Conservation (phyloP, 2,329 filamentous ascomycete species). For the Pleomassaria siparia region DNA sequence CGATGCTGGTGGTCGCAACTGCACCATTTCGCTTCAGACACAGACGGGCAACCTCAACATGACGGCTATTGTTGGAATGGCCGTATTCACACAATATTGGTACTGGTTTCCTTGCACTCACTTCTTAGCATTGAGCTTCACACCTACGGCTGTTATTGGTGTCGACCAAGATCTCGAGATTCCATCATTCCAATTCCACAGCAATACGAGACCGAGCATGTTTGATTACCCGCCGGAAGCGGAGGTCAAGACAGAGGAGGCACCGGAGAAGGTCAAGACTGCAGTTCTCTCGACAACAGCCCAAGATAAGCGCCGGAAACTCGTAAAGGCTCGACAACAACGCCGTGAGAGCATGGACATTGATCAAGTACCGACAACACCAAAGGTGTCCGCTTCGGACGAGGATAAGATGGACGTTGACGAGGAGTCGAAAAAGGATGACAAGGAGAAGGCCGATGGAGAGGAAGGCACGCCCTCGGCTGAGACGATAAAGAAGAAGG, state of each 20-base stretch:
- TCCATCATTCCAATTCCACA: conserved; percentile 92
- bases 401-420: conserved; percentile 84
- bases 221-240: conserved; percentile 98
- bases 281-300: conserved; percentile 95
- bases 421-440: conserved; percentile 49
- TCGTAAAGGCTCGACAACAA: conserved; percentile 90
- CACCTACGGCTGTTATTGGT: conserved; percentile 93
- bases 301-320: conserved; percentile 90
- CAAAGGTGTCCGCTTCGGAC: conserved; percentile 62
- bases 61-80: conserved; percentile 96
- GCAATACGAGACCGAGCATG: conserved; percentile 87
- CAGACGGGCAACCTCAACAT: conserved; percentile 99
- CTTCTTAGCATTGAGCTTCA: conserved; percentile 93
- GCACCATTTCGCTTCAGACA: conserved; percentile 95
- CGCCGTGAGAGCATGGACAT: conserved; percentile 94
- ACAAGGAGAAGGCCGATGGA: conserved; percentile 44
- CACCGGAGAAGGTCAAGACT: conserved; percentile 89
- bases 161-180: conserved; percentile 93
- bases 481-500: conserved; percentile 77
- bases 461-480: conserved; percentile 56
- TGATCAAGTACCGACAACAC: conserved; percentile 74
- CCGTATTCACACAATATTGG: conserved; percentile 99
- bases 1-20: conserved; percentile 96
- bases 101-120: conserved; percentile 99
- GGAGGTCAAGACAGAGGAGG: conserved; percentile 91